These are phyloP conservation scores for Paratinospora sagittata DNA, from an alignment of 164 flowering plant species.

Conservation along the genomic window DNA sequence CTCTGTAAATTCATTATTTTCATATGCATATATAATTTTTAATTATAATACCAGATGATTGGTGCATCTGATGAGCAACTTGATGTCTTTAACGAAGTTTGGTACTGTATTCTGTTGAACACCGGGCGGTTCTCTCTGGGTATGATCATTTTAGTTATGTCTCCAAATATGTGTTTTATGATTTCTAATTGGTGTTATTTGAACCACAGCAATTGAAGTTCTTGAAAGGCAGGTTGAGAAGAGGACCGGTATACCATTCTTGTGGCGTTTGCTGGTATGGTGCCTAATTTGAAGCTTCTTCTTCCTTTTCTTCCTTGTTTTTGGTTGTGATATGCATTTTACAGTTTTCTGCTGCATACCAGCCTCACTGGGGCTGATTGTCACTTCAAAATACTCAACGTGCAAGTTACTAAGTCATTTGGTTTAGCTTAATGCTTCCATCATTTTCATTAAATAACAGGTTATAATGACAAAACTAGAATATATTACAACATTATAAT, in stretches of 20 bases:
- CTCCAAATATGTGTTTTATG: background rate
- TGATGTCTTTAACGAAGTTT: conserved; percentile 81
- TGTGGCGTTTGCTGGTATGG: conserved; percentile 79
- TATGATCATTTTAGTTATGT: conserved; percentile 19
- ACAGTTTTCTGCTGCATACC: background rate
- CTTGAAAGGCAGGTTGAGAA: conserved; percentile 50
- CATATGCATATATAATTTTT: background rate
- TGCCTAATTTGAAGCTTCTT: conserved; percentile 2
- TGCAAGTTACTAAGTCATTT: background rate
- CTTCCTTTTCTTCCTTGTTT: background rate
- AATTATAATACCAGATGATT: conserved; percentile 35
- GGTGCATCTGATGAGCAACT: conserved; percentile 93
- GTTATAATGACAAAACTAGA: background rate
- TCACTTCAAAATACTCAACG: background rate
- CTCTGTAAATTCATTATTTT: background rate
- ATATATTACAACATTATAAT: background rate
- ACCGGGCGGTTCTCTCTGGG: conserved; percentile 50
- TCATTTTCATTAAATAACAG: background rate
- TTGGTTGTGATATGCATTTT: background rate
- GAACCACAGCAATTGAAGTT: conserved; percentile 52
- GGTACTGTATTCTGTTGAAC: conserved; percentile 48
- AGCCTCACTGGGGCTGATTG: background rate
- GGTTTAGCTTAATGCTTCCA: background rate
- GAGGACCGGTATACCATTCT: conserved; percentile 61
- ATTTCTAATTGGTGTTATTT: conserved; percentile 8